Evolutionary conservation across 371 early-diverging fungal genomes (phyloP).

Genomic region (Actinomortierella ambigua): DNA sequence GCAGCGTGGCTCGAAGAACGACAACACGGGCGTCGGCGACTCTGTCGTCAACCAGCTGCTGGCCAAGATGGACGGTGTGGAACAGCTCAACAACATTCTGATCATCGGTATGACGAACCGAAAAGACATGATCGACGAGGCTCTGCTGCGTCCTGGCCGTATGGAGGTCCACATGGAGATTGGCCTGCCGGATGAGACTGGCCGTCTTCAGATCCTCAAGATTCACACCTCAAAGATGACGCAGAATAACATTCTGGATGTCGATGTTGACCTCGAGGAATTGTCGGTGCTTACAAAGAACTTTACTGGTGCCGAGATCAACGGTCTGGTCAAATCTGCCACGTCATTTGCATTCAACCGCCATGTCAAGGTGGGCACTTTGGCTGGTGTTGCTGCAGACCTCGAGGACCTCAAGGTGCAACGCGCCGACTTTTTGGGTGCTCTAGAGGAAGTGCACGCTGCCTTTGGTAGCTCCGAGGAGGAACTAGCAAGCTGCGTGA

Average conservation of each 20-base stretch:
- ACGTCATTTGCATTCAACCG: constrained; percentile 99
- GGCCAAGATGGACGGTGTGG: constrained; percentile 99
- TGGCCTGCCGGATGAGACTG: constrained; percentile 91
- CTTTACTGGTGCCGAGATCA: constrained; percentile 99
- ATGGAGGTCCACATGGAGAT: constrained; percentile 98
- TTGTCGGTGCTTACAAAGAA: constrained; percentile 96
- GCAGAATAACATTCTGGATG: constrained; percentile 84
- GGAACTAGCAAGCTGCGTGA: constrained; percentile 85
- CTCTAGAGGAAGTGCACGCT: constrained; percentile 97
- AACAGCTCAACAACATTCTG: constrained; percentile 95
- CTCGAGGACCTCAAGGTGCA: constrained; percentile 89
- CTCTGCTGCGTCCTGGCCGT: constrained; percentile 95
- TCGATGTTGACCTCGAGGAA: constrained; percentile 89
- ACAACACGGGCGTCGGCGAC: constrained; percentile 98
- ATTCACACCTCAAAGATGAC: constrained; percentile 94
- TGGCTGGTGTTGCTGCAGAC: constrained; percentile 82
- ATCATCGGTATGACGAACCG: constrained; percentile 99
- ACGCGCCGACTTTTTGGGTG: constrained; percentile 93
- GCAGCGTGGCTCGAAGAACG: constrained; percentile 94
- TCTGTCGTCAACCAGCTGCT: constrained; percentile 99
- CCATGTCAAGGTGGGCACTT: constrained; percentile 90
- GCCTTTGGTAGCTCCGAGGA: constrained; percentile 97
- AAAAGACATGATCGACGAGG: constrained; percentile 98
- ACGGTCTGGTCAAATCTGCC: constrained; percentile 95
- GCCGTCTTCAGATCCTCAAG: constrained; percentile 92